Base-by-base conservation (phyloP, 192 early-diverging fungal genomes). In the Coemansia sp. region DNA sequence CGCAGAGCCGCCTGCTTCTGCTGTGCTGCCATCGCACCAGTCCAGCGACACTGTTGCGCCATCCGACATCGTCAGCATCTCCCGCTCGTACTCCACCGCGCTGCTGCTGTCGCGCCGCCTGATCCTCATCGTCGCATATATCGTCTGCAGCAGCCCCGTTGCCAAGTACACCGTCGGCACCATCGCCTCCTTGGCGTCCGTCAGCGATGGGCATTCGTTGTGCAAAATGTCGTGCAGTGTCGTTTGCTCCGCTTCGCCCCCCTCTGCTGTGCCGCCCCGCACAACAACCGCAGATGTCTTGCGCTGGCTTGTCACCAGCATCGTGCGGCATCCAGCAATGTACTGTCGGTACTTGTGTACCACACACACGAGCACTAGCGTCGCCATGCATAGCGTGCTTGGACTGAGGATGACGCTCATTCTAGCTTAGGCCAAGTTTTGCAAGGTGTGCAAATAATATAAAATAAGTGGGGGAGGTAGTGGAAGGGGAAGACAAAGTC, bases 21-120 rank as follows among this genome's bases (percentile, higher is more conserved):
- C 16, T 75, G 41, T 0, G 72, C 62, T 16, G 14, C 11, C 14
- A 8, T 88, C 89, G 18, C 84, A 84, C 95, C 94, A 98, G 77
- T 98, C 96, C 7, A 97, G 69, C 18, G 94, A 86, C 34, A 95
- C 67, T n/a, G 89, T 87, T 12, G 94, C 96, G 9, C 92, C 95
- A 66, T 98, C 94, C 11, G 84, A 82, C 52, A 93, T 88, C 0
- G 68, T 24, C 14, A 91, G 48, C 24, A 83, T 51, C 21, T 90
- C 81, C 6, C 90, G 83, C 66, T 55, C 63, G 45, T 78, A 72
- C 11, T 20, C 41, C 0, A 77, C 43, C n/a, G 68, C 61, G 35
- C 68, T 70, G 1, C 20, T 60, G 1, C 18, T 20, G 61, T 87
- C 75, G 33, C 83, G 66, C 33, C 34, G 64, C 9, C 86, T 58